Conservation (phyloP, 352 stramenopile species). For the Proteromonas lacertae region DNA sequence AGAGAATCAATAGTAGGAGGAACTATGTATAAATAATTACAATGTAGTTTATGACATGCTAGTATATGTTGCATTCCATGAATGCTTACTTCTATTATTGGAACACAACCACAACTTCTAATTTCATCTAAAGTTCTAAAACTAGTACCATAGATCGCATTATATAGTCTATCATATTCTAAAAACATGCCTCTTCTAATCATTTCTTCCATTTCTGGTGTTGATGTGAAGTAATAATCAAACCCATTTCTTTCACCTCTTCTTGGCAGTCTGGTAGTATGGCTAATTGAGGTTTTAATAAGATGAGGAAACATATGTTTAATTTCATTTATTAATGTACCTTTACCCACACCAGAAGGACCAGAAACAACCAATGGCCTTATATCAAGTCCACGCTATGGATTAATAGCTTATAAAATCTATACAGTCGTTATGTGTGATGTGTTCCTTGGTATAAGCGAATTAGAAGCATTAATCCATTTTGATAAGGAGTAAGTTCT, state of each 20-base stretch:
- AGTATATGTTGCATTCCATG: constrained; percentile 28
- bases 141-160: constrained; percentile 55
- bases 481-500: too few relatives aligned
- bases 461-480: too few relatives aligned
- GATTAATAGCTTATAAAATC: too few relatives aligned
- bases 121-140: constrained; percentile 29
- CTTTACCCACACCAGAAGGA: constrained; percentile 51
- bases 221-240: constrained; percentile 45
- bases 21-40: constrained; percentile 33
- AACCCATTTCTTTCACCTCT: constrained; percentile 12
- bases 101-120: constrained; percentile 33
- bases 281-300: constrained; percentile 51
- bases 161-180: constrained; percentile 44
- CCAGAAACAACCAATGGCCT: constrained; percentile 36
- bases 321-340: constrained; percentile 43
- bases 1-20: constrained; percentile 47
- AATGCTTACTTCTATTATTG: constrained; percentile 56
- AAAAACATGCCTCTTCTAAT: constrained; percentile 35
- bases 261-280: constrained; percentile 38
- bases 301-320: constrained; percentile 27
- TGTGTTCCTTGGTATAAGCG: too few relatives aligned
- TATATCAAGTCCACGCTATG: too few relatives aligned
- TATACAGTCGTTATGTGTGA: too few relatives aligned
- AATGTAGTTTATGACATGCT: background rate
- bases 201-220: constrained; percentile 25